These are phyloP conservation scores for Teratosphaeriaceae sp. DNA, from an alignment of 2,329 filamentous ascomycete species.

Conservation along the genomic window DNA sequence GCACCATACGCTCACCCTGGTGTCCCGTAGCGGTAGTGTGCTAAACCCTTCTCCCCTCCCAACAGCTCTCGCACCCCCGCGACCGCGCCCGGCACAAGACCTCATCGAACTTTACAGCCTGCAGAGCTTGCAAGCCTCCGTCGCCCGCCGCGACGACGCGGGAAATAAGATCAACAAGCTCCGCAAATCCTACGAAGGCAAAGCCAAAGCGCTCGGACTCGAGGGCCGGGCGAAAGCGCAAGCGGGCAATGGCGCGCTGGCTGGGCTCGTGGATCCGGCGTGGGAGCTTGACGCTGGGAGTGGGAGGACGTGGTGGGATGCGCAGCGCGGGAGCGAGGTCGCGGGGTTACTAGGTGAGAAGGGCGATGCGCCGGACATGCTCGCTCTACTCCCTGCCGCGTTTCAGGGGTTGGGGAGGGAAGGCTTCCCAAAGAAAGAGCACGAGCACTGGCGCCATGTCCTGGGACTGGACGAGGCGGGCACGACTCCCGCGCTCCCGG, in stretches of 20 bases:
- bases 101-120: conserved; percentile 54
- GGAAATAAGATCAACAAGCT: conserved; percentile 60
- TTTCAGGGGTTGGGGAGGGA: too few species aligned
- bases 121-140: conserved; percentile 49
- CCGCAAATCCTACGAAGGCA: conserved; percentile 50
- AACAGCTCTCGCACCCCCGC: conserved; percentile 38
- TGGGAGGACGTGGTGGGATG: conserved; percentile 32
- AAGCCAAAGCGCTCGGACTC: conserved; percentile 44
- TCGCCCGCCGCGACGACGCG: conserved; percentile 54
- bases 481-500: conserved; percentile 8
- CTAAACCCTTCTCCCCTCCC: conserved; percentile 29
- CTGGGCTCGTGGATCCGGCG: conserved; percentile 28
- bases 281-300: conserved; percentile 17
- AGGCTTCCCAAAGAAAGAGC: conserved; percentile 35
- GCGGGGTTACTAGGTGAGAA: conserved; percentile 21
- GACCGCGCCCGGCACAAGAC: conserved; percentile 52
- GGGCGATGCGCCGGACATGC: conserved; percentile 22
- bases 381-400: too few species aligned
- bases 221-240: conserved; percentile 44
- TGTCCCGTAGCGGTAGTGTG: conserved; percentile 25
- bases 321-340: conserved; percentile 32
- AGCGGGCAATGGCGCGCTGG: conserved; percentile 33
- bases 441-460: conserved; percentile 36
- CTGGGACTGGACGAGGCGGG: conserved; percentile 39
- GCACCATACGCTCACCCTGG: conserved; percentile 14